These are phyloP conservation scores for Phytophthora fragariaefolia DNA, from an alignment of 352 stramenopile genomes.

Conservation along the genomic window DNA sequence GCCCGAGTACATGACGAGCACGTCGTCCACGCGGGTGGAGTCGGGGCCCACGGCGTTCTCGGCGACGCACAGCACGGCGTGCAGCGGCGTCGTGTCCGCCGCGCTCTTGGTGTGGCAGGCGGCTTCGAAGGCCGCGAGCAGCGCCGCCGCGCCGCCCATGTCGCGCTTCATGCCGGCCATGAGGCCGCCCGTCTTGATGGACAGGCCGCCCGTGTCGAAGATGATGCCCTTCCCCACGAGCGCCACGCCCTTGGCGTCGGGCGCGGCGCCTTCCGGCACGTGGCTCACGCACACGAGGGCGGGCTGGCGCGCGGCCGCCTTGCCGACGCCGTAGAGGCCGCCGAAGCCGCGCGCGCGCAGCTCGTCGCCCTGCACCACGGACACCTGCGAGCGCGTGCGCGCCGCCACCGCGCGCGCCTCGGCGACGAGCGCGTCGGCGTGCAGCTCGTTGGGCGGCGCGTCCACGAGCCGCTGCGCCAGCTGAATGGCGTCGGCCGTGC, in stretches of 20 bases:
- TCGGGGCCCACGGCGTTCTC: slow-evolving; percentile 94
- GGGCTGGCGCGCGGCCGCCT: slow-evolving; percentile 88
- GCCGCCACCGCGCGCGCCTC: slow-evolving; percentile 71
- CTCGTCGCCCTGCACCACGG: slow-evolving; percentile 92
- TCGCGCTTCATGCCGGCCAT: slow-evolving; percentile 96
- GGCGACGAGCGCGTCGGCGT: slow-evolving; percentile 88
- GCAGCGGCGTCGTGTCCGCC: slow-evolving; percentile 84
- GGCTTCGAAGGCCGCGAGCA: slow-evolving; percentile 76
- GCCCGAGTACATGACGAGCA: slow-evolving; percentile 93
- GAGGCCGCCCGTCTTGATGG: slow-evolving; percentile 89
- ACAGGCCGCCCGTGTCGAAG: slow-evolving; percentile 96
- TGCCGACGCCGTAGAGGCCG: slow-evolving; percentile 93
- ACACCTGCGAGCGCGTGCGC: slow-evolving; percentile 64
- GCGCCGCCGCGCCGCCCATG: slow-evolving; percentile 88
- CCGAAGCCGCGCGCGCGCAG: slow-evolving; percentile 91
- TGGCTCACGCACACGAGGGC: slow-evolving; percentile 93
- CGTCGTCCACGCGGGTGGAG: slow-evolving; percentile 94
- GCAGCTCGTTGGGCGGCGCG: slow-evolving; percentile 90
- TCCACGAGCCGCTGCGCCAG: slow-evolving; percentile 90
- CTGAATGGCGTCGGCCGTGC: slow-evolving; percentile 85
- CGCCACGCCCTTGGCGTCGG: slow-evolving; percentile 58
- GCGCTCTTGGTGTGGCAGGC: slow-evolving; percentile 90
- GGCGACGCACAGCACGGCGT: slow-evolving; percentile 92
- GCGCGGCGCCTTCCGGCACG: slow-evolving; percentile 43
- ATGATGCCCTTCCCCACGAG: slow-evolving; percentile 97